These are phyloP conservation scores for Phoma sp. DNA, from an alignment of 2,329 filamentous ascomycete genomes.

Conservation along the genomic window DNA sequence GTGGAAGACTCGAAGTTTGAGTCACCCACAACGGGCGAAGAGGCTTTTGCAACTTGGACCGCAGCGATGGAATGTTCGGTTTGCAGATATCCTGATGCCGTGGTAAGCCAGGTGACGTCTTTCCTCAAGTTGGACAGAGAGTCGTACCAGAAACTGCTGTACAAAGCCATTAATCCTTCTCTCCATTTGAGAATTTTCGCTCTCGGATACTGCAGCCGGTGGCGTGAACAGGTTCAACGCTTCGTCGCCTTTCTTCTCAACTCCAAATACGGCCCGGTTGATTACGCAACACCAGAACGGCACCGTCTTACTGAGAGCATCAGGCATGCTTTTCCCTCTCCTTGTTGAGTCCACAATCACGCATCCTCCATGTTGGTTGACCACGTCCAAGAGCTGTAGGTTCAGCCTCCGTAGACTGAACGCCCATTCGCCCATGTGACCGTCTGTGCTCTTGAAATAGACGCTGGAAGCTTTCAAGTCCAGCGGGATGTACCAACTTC, in stretches of 20 bases:
- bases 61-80: conserved; percentile 64
- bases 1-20: conserved; percentile 64
- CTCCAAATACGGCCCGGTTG: conserved; percentile 79
- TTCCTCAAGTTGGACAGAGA: conserved; percentile 2
- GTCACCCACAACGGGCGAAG: conserved; percentile 83
- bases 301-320: conserved; percentile 91
- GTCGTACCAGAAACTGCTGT: conserved; percentile 53
- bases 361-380: conserved; percentile 73
- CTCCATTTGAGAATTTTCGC: conserved; percentile 82
- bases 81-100: conserved; percentile 60
- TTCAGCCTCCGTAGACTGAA: conserved; percentile 89
- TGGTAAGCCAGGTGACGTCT: not conserved
- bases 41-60: conserved; percentile 70
- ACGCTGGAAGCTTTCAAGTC: conserved; percentile 72
- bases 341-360: conserved; percentile 94
- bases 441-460: conserved; percentile 99
- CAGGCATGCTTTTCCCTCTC: conserved; percentile 93
- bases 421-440: conserved; percentile 88
- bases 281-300: conserved; percentile 93
- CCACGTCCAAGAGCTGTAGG: conserved; percentile 75
- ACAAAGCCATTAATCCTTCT: conserved; percentile 65
- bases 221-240: conserved; percentile 72
- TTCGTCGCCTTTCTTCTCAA: conserved; percentile 55
- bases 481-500: conserved; percentile 88
- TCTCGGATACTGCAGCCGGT: conserved; percentile 73